These are phyloP conservation scores for Trichoderma parareesei DNA, from an alignment of 495 filamentous ascomycete genomes.

Conservation along the genomic window DNA sequence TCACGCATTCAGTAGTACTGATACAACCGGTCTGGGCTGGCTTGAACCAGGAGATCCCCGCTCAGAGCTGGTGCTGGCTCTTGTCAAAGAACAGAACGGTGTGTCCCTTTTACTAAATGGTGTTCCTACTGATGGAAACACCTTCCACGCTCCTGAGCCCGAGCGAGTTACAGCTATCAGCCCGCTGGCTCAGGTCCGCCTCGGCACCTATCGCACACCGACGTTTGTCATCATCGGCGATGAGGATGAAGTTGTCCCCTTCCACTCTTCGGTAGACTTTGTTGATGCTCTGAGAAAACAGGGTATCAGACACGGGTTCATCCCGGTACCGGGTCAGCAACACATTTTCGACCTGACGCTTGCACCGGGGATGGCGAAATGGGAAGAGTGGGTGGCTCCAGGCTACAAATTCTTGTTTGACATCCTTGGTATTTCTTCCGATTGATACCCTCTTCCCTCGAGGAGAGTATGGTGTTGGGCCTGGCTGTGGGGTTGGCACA, in stretches of 20 bases:
- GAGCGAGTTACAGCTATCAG: constrained; percentile 25
- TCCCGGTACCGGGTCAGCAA: background rate
- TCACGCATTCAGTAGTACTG: constrained; percentile 2
- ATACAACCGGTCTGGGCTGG: constrained; percentile 9
- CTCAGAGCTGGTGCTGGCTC: constrained; percentile 6
- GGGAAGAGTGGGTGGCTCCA: background rate
- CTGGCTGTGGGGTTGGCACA: too few species aligned
- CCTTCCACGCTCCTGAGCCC: constrained; percentile 16
- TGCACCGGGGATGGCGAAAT: background rate
- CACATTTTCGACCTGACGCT: background rate
- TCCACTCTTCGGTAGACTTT: background rate
- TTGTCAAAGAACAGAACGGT: constrained; percentile 2
- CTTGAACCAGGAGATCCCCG: constrained; percentile 10
- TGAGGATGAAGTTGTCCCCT: constrained; percentile 39
- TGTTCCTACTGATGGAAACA: background rate
- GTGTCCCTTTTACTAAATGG: background rate
- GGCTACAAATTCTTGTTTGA: constrained; percentile 9
- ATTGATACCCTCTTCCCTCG: background rate
- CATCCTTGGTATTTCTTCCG: background rate
- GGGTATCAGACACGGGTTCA: background rate
- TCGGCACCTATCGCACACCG: constrained; percentile 32
- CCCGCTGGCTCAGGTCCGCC: constrained; percentile 30
- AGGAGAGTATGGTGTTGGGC: too few species aligned
- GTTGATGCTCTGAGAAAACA: background rate
- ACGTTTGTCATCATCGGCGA: constrained; percentile 44